Percentiles rank a stretch among this genome's conserved stretches.
These are phyloP conservation scores for Yarrowia porcina DNA, from an alignment of 805 yeast genomes.

Conservation along the genomic window DNA sequence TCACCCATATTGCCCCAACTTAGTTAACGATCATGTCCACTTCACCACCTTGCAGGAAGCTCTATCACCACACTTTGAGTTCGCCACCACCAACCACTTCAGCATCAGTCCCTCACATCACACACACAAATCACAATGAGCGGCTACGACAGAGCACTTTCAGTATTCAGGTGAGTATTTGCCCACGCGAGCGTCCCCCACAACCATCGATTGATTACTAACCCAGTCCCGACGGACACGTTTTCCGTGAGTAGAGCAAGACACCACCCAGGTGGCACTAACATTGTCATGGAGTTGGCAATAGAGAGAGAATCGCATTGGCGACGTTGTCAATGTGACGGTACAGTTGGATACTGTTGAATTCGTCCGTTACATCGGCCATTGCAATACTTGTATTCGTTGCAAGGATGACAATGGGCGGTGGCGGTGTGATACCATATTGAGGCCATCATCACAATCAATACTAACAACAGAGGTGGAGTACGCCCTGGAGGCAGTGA, in stretches of 20 bases:
- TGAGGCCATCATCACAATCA: neutral
- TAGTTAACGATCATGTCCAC: neutral
- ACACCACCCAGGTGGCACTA: neutral
- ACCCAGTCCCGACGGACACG: conserved; percentile 92
- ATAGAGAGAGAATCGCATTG: neutral
- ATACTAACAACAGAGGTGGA: conserved; percentile 64
- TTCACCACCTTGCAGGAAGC: neutral
- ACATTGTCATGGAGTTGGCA: neutral
- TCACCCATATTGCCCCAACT: neutral
- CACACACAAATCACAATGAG: conserved; percentile 54
- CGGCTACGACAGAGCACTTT: conserved; percentile 98
- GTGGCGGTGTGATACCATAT: conserved; percentile 30
- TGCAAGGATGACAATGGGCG: conserved; percentile 1
- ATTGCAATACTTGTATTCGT: neutral
- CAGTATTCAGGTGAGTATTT: conserved; percentile 79
- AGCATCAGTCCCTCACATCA: conserved; percentile 21
- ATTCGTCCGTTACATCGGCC: neutral
- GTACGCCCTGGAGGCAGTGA: conserved; percentile 96
- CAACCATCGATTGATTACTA: conserved; percentile 8
- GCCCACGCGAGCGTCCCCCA: neutral
- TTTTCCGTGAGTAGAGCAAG: conserved; percentile 63
- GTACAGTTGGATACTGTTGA: neutral
- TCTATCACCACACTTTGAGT: conserved; percentile 1
- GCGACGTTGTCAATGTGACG: neutral
- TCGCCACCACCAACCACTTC: conserved; percentile 12